Evolutionary conservation across 2,329 filamentous ascomycete genomes (phyloP), one percentile per base, ranked within the genome.

Genomic region (Blumeria hordei): DNA sequence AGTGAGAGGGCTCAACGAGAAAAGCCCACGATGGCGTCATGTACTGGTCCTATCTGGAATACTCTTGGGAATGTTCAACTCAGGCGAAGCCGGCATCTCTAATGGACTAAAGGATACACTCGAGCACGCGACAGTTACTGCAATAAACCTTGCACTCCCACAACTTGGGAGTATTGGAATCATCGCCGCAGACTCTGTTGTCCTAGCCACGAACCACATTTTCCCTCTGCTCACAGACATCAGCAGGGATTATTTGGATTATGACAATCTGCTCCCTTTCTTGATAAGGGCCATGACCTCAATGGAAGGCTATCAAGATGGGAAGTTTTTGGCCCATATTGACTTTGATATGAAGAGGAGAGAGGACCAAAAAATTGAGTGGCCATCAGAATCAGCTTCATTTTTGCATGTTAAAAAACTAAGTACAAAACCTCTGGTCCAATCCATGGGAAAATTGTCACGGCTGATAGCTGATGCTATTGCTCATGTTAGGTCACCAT

Each of bases 21-120:
- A 78, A 74, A 76, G 78, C 61, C 78, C 66, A 77, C 69, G 80
- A 65, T 85, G 81, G 80, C 76, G 80, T 62, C 82, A 85, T 68
- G 61, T 79, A 21, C 67, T 85, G 11, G 69, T 81, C 0, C 71
- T 85, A 2, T 76, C 74, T 0, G 81, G 81, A 37, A 64, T 84
- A 54, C 69, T 83, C 39, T 69, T 57, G 66, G 80, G 79, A 3
- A 79, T 81, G 57, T 76, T 76, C 57, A 68, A 71, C 0, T 71
- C 74, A 60, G 72, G 77, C 50, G 66, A 77, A 55, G 70, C 73
- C 57, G 81, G 57, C 73, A 61, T 80, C 14, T 72, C 76, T 0
- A 67, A 67, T 16, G 67, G 69, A 53, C 69, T 82, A 61, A 70
- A 75, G 53, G 70, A 66, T 49, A 78, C 72, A 59, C 65, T 85